These are phyloP conservation scores for Suhomyces maxii DNA, from an alignment of 1,139 yeast species.

Conservation along the genomic window DNA sequence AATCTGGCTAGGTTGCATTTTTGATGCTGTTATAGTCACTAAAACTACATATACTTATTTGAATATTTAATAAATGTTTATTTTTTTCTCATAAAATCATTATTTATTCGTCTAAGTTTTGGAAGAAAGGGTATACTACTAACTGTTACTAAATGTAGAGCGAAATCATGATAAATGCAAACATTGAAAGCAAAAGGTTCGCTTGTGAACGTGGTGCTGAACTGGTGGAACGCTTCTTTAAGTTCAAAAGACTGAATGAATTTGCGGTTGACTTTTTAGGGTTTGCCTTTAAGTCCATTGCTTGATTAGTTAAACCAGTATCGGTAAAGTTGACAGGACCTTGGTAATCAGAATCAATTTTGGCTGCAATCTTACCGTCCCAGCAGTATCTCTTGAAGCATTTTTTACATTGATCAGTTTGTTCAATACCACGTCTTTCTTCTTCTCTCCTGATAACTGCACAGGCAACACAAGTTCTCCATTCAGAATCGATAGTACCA, in stretches of 20 bases:
- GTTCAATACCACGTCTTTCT: slow-evolving; percentile 64
- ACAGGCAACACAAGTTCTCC: slow-evolving; percentile 83
- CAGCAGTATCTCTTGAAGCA: slow-evolving; percentile 83
- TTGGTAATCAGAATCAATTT: slow-evolving; percentile 8
- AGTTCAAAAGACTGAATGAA: background rate
- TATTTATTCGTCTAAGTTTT: background rate
- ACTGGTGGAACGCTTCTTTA: slow-evolving; percentile 5
- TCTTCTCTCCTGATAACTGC: slow-evolving; percentile 83
- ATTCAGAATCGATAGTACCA: slow-evolving; percentile 68
- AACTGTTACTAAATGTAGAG: background rate
- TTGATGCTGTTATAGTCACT: no score
- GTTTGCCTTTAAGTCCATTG: slow-evolving; percentile 6
- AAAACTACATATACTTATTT: no score
- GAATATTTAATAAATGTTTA: no score
- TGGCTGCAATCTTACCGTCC: slow-evolving; percentile 52
- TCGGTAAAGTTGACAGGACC: slow-evolving; percentile 28
- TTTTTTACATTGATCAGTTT: slow-evolving; percentile 67
- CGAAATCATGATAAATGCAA: background rate
- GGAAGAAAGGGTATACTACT: background rate
- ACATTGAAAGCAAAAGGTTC: background rate
- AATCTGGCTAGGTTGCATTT: no score
- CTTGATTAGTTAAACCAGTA: slow-evolving; percentile 29
- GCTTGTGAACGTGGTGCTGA: background rate
- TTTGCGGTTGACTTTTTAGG: background rate
- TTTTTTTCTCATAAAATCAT: background rate